A percentile compares a stretch with the other conserved stretches of the same genome.
phyloP scores from a whole-genome alignment of 305 asterid genomes.

The Lippia alba region DNA sequence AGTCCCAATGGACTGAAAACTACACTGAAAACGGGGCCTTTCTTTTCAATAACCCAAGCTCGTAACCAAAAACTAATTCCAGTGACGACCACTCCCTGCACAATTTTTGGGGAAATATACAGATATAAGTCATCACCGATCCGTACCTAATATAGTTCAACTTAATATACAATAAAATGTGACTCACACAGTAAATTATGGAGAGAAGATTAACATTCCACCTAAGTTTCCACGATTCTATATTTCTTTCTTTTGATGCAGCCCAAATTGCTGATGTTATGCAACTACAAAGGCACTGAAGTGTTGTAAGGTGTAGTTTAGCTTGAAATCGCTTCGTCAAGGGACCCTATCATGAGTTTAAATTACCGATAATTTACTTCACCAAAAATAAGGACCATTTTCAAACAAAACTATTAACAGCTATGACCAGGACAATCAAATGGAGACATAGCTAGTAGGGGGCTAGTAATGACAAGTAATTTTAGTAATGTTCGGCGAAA shows the following conservation, averaged over 20 bases:
- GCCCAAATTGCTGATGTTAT: conserved; percentile 4
- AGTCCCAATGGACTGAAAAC: conserved; percentile 23
- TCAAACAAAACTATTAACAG: no score
- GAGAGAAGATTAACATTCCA: conserved; percentile 49
- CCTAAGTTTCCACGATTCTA: conserved; percentile 51
- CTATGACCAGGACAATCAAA: no score
- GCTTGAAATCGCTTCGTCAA: conserved; percentile 31
- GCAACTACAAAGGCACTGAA: conserved; percentile 41
- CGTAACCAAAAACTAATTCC: conserved; percentile 28
- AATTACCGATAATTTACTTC: no score
- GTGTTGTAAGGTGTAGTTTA: conserved; percentile 28
- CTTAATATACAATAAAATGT: no score
- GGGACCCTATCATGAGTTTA: conserved; percentile 3
- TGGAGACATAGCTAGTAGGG: no score
- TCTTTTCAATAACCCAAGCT: conserved; percentile 32
- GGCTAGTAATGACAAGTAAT: no score
- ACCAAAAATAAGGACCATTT: no score
- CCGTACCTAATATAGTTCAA: no score
- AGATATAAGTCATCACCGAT: no score
- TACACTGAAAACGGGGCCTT: conserved; percentile 9
- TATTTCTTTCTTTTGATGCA: conserved; percentile 28
- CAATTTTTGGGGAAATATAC: neutral
- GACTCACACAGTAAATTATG: conserved; percentile 37
- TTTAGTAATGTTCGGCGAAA: no score
- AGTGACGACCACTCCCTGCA: conserved; percentile 32